These are phyloP conservation scores for Mycena galericulata DNA, from an alignment of 768 basidiomycete genomes.

Conservation along the genomic window DNA sequence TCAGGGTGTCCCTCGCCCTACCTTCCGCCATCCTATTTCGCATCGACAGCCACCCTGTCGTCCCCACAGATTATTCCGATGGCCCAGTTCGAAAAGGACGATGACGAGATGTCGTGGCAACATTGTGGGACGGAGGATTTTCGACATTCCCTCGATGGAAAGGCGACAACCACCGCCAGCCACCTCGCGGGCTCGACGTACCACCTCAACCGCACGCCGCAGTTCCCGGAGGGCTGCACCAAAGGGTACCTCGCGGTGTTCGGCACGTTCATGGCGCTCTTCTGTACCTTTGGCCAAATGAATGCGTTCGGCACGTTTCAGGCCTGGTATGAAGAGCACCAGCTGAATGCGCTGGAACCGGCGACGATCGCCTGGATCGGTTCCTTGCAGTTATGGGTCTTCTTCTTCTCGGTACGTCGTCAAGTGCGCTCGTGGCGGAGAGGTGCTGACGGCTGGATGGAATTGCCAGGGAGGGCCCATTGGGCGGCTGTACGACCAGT, in stretches of 20 bases:
- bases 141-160: constrained; percentile 32
- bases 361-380: constrained; percentile 80
- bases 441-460: neutral
- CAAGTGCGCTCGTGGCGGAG: neutral
- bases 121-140: constrained; percentile 35
- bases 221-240: constrained; percentile 45
- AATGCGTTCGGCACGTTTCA: constrained; percentile 81
- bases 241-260: constrained; percentile 63
- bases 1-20: constrained; percentile 5
- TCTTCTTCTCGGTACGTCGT: constrained; percentile 74
- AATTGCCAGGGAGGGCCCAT: constrained; percentile 70
- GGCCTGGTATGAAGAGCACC: constrained; percentile 72
- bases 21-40: neutral
- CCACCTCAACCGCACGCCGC: constrained; percentile 26
- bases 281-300: constrained; percentile 80
- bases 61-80: constrained; percentile 29
- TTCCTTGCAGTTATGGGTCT: constrained; percentile 73
- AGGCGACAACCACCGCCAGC: constrained; percentile 31
- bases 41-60: constrained; percentile 31
- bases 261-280: constrained; percentile 74
- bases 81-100: constrained; percentile 23
- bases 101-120: constrained; percentile 36
- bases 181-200: constrained; percentile 29
- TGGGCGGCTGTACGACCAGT: constrained; percentile 69
- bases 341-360: constrained; percentile 61